Evolutionary conservation across 2,329 filamentous ascomycete species (phyloP), one percentile per base, ranked within the genome.

Genomic region (Colletotrichum navitas): DNA sequence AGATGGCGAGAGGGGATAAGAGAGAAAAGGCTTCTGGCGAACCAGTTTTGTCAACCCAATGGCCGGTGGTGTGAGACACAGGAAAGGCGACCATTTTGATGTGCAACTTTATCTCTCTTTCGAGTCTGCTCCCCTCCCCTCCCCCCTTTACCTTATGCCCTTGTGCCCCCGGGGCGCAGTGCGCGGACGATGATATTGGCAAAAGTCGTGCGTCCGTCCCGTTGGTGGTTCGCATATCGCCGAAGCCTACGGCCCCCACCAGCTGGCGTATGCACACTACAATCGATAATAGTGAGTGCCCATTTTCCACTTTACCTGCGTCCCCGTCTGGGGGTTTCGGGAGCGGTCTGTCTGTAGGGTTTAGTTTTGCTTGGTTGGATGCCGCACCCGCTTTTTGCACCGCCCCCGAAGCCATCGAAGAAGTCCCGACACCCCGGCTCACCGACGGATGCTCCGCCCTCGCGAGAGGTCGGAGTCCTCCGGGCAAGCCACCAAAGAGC

Each of bases 381-480:
- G 29, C 29, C 16, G 39, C 41, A 36, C 41, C 59, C 43, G 41
- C 41, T 34, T 55, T 51, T 52, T 62, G 60, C 60, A 62, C 60
- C 60, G 60, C 60, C 60, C 45, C 60, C 45, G 60, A 62, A 62
- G n/a, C 32, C 45, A 24, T 56, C 34, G 34, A 56, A 56, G 54
- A n/a, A 56, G 54, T n/a, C 60, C 59, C 61, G 49, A 39, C 26
- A 63, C 61, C 61, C 61, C 61, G 61, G 61, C 54, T 63, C 51
- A 64, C 62, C 62, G 51, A 64, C 62, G 65, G 69, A 11, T 45
- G 61, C 69, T 71, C 69, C 69, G 69, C 69, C 69, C 69, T 59
- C 65, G 41, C 39, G 26, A 62, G 26, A 26, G 36, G 11, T 63
- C 65, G 65, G 65, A 60, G 65, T 71, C 59, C 39, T 45, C 59